Base-by-base conservation (phyloP, 2,329 filamentous ascomycete species). In the Fusarium nematophilum region DNA sequence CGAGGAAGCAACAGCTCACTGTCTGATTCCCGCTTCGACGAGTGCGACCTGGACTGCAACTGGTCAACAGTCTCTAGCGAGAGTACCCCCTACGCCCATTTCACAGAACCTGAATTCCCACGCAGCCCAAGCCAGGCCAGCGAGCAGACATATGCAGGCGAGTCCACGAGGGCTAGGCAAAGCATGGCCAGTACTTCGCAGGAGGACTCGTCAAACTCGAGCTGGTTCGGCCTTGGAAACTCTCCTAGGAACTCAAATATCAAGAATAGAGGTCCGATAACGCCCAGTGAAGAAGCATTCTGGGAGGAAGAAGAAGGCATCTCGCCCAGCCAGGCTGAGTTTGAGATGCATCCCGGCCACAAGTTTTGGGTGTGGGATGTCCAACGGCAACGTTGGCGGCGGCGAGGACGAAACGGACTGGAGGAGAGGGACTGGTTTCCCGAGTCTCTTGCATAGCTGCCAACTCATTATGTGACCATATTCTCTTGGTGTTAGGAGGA, bases 341-440 rank as follows among this genome's bases (percentile, higher is more conserved):
- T 63, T 11, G 50, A 59, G 6, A 14, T 14, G 3, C 50, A 60
- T 9, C 55, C 59, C 0, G 50, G 59, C 1, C 59, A 63, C 9
- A 29, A 18, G 2, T 48, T 39, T 4, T 63, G 59, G 59, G 27
- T 31, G 21, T 63, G 59, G 59, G 55, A 64, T 8, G 17, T 25
- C 1, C 36, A 53, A 26, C 60, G 34, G 15, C 45, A 57, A 6
- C 59, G 43, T 6, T 63, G 59, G 59, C 31, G 45, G 9, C 31
- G 42, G 14, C 33, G 47, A 10, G 59, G 38, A 17, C 42, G 42
- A 5, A 43, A 31, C 3, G 55, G 59, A 2, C 17, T 13, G 7
- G 34, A 49, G 4, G 45, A 63, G 17, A 45, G 9, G 21, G 59
- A 63, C 4, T 57, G 59, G 59, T 63, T 63, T 21, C 21, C 21